Conservation (phyloP, 2,329 filamentous ascomycete species). For the Drechslerella dactyloides region DNA sequence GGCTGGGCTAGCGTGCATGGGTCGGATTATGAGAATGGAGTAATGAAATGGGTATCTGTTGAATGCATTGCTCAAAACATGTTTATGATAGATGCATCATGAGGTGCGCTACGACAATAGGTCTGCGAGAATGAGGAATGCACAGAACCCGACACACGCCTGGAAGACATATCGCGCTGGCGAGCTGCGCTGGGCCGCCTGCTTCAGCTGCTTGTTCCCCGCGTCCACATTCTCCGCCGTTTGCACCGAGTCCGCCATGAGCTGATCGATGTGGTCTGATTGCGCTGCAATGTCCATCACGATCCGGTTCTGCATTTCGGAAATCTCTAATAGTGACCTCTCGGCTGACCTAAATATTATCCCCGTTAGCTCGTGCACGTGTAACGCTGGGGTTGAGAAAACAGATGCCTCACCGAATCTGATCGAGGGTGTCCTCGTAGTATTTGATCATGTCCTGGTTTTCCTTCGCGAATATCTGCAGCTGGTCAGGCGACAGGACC, state of each 20-base stretch:
- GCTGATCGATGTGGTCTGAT: conserved; percentile 83
- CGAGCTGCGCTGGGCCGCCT: conserved; percentile 74
- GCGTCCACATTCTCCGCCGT: conserved; percentile 86
- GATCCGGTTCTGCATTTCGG: conserved; percentile 86
- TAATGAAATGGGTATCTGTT: not conserved
- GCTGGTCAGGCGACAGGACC: conserved; percentile 78
- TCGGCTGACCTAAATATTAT: conserved; percentile 72
- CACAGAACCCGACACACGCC: conserved; percentile 75
- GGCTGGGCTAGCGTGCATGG: not conserved
- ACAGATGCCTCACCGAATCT: conserved; percentile 73
- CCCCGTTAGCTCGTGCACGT: not conserved
- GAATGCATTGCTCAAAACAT: not conserved
- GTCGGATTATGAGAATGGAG: not conserved
- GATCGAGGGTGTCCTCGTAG: conserved; percentile 90
- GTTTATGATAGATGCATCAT: not conserved
- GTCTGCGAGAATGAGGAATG: conserved; percentile 79
- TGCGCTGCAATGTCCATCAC: conserved; percentile 85
- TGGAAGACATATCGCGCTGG: conserved; percentile 80
- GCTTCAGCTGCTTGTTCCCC: conserved; percentile 89
- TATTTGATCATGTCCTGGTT: conserved; percentile 92
- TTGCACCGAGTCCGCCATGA: conserved; percentile 80
- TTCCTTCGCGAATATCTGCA: conserved; percentile 91
- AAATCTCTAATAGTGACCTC: conserved; percentile 88
- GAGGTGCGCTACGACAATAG: conserved; percentile 64
- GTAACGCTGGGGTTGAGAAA: not conserved